Base-by-base conservation (phyloP, 2,329 filamentous ascomycete species). In the Lasiodiplodia sp. region DNA sequence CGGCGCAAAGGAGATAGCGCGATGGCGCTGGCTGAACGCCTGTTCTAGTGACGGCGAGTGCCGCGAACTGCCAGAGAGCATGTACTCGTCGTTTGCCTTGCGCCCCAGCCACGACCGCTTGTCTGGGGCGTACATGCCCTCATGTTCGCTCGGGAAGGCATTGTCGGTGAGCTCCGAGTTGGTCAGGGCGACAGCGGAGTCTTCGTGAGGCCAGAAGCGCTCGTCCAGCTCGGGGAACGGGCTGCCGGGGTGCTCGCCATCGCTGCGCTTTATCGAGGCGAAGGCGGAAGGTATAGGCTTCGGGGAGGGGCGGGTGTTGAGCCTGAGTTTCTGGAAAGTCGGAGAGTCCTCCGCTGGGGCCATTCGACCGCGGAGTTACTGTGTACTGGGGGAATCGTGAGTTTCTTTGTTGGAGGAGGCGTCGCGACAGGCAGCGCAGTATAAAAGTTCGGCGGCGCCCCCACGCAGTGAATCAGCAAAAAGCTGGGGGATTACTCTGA, bases 321-420 rank as follows among this genome's bases (percentile, higher is more conserved):
- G 73, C 72, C 77, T 79, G 72, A 81, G 78, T 72, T 81, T 81
- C 75, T 78, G 78, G 75, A 81, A 81, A 73, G 71, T 74, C 72
- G 79, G 78, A 78, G 78, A 78, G 75, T 76, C 76, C 72, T 75
- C 75, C 73, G 77, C 71, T 69, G 78, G 76, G 76, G 78, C 79
- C 78, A 81, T 80, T 76, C 65, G 73, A 76, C 69, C 70, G 70
- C 67, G 37, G 57, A 51, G 67, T 38, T 31, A 8, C 12, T 31
- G 58, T 14, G 7, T 55, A 14, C 57, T 31, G 49, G 28, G 18
- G 40, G 25, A 47, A 37, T 28, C 55, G 44, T 47, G n/a, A n/a
- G 44, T 21, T 58, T 67, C 73, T 74, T 73, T 71, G 72, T 75
- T 70, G 77, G 74, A 72, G 73, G 78, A 74, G 47, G 25, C 70